Evolutionary conservation across 139 green algal genomes (phyloP), one percentile per base, ranked within the genome.

Genomic region (Nannochloris sp.): DNA sequence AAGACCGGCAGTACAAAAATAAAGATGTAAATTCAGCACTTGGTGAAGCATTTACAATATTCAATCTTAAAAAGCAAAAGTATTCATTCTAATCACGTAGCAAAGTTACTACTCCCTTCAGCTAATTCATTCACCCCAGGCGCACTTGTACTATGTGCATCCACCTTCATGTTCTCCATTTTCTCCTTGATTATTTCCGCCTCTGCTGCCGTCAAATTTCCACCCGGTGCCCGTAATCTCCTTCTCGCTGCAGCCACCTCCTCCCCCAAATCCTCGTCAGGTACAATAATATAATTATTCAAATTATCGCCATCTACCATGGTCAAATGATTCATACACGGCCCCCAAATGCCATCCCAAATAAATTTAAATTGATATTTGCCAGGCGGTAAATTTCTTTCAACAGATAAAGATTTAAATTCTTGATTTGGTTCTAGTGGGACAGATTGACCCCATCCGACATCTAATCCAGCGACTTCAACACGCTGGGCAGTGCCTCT

Each of bases 311-410:
- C 83, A 57, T 95, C 88, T 47, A 79, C 44, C 15, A 76, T 58
- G 0, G 80, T 90, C n/a, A 81, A 78, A 60, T 92, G 84, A 65
- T 92, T 85, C 1, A 57, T 61, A 14, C 77, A 89, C 61, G 83
- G 86, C 6, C 74, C 87, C 92, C 92, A 98, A 3, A 71, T 45
- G 9, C 82, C 92, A 69, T 97, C 91, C 56, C 31, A 65, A 27
- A 98, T 77, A 45, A 92, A 88, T 80, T 97, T 97, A 84, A 90
- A 97, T 29, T 83, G 66, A 77, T 90, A 97, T 29, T 29, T 80
- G 27, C 74, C 75, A 7, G 77, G 70, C 19, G 73, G 80, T 32
- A 89, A 69, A 9, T 69, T 10, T 37, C 82, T 67, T 15, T 51
- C 27, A 30, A 79, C 23, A 15, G 62, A 29, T 30, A 70, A 75